Evolutionary conservation across 1,139 yeast species (phyloP), one percentile per base, ranked within the genome.

Genomic region (Candida glucosophila): DNA sequence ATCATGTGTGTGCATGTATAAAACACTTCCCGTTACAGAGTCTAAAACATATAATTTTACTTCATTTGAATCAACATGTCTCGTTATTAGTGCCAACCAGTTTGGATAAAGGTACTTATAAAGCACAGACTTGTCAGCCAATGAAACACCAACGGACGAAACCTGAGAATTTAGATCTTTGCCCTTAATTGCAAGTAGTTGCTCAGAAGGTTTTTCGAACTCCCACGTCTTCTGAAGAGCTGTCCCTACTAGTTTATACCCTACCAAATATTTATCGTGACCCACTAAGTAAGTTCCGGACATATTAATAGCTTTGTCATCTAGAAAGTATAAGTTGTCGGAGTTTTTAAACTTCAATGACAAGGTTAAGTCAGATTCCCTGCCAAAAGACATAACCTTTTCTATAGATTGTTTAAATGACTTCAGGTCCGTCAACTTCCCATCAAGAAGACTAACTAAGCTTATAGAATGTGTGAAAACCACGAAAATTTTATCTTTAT

Each of bases 21-120:
- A 54, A 0, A 77, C 35, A 22, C 71, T 64, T 2, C 97, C 97
- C 1, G 82, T 69, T 5, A 79, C 58, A 0, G 76, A 65, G 46
- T 88, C 93, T 16, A 86, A 31, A 6, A 88, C 42, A 34, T 70
- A 60, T 14, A 83, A 44, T 12, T 49, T 56, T 17, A 78, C 37
- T 5, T n/a, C 8, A 0, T 32, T 30, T 0, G 46, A 35, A 1
- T 33, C 39, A 2, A 45, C 43, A 30, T 67, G 55, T 22, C 54
- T 47, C 2, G 77, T 64, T 2, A 79, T 63, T 20, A 78, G 55
- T 0, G 81, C 68, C 3, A 78, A 58, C 12, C 73, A 35, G 40
- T 82, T 76, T 15, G 88, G 92, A 43, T 82, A 70, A 35, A 88
- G 58, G 48, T 82, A 88, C 52, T 88, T 90, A 67, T 88, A 86